phyloP scores from a whole-genome alignment of 805 yeast genomes.

The Saccharomycopsis fodiens region DNA sequence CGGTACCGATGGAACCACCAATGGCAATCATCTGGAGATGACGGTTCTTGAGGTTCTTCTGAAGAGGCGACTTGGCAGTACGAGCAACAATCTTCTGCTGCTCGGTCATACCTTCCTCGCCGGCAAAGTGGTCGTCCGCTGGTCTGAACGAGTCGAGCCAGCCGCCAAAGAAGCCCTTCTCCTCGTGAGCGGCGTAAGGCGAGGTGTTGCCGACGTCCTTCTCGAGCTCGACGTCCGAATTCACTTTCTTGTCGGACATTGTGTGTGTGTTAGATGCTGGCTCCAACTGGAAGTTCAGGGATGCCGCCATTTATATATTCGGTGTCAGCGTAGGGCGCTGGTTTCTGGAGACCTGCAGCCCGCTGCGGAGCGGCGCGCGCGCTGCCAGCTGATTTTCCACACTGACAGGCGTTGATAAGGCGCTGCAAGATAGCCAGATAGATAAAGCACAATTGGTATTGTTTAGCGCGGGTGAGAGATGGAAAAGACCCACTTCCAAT shows the following conservation, averaged over 20 bases:
- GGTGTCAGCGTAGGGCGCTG: too few relatives aligned
- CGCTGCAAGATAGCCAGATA: neutral
- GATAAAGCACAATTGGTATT: too few relatives aligned
- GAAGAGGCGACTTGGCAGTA: conserved; percentile 43
- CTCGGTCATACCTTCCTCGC: conserved; percentile 27
- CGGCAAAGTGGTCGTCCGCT: conserved; percentile 26
- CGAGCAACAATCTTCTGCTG: conserved; percentile 34
- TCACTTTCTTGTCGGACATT: conserved; percentile 20
- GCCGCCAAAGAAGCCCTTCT: conserved; percentile 1
- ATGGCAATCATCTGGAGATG: conserved; percentile 61
- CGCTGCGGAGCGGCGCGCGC: neutral
- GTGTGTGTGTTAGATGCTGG: neutral
- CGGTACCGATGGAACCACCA: conserved; percentile 70
- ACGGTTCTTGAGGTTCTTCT: conserved; percentile 45
- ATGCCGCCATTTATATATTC: neutral
- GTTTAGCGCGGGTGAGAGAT: too few relatives aligned
- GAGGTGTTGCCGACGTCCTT: conserved; percentile 18
- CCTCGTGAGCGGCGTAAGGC: conserved; percentile 6
- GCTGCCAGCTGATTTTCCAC: neutral
- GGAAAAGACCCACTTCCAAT: too few relatives aligned
- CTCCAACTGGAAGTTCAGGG: neutral
- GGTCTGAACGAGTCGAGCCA: conserved; percentile 38
- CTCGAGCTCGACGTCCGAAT: conserved; percentile 19
- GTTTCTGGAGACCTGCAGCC: too few relatives aligned
- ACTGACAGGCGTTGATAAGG: neutral